These are phyloP conservation scores for Wickerhamomyces kurtzmanii DNA, from an alignment of 805 yeast species.

Conservation along the genomic window DNA sequence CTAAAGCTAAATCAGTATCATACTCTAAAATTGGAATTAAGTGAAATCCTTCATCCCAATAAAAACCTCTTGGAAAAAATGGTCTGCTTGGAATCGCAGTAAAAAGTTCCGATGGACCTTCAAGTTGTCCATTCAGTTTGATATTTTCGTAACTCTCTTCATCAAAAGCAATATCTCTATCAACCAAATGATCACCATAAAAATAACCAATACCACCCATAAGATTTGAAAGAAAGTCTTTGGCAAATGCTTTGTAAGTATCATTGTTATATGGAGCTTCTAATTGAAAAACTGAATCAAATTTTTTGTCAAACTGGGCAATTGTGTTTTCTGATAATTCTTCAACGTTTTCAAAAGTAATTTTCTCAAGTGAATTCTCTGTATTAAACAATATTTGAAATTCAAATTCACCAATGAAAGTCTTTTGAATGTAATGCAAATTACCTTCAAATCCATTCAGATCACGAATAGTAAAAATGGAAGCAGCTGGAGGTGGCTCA, in stretches of 20 bases:
- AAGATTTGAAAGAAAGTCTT: conserved; percentile 72
- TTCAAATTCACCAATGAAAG: conserved; percentile 65
- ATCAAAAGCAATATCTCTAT: conserved; percentile 56
- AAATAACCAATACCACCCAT: conserved; percentile 88
- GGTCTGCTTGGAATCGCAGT: conserved; percentile 88
- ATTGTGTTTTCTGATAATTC: conserved; percentile 9
- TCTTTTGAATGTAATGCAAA: conserved; percentile 69
- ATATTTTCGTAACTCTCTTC: conserved; percentile 58
- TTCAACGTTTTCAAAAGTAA: conserved; percentile 21
- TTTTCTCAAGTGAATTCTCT: conserved; percentile 29
- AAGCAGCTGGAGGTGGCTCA: conserved; percentile 26
- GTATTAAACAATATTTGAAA: conserved; percentile 59
- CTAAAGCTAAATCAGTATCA: conserved; percentile 75
- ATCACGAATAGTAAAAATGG: conserved; percentile 45
- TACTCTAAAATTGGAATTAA: conserved; percentile 71
- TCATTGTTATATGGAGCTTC: conserved; percentile 41
- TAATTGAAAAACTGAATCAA: conserved; percentile 38
- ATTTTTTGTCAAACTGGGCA: conserved; percentile 38
- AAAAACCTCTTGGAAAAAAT: conserved; percentile 92
- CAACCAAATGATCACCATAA: conserved; percentile 77
- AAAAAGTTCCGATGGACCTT: conserved; percentile 72
- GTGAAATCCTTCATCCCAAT: conserved; percentile 99
- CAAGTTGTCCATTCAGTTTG: conserved; percentile 39
- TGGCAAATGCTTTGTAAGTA: conserved; percentile 48
- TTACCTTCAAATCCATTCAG: conserved; percentile 58